These are phyloP conservation scores for Termitomyces eurrhizus DNA, from an alignment of 768 basidiomycete species.

Conservation along the genomic window DNA sequence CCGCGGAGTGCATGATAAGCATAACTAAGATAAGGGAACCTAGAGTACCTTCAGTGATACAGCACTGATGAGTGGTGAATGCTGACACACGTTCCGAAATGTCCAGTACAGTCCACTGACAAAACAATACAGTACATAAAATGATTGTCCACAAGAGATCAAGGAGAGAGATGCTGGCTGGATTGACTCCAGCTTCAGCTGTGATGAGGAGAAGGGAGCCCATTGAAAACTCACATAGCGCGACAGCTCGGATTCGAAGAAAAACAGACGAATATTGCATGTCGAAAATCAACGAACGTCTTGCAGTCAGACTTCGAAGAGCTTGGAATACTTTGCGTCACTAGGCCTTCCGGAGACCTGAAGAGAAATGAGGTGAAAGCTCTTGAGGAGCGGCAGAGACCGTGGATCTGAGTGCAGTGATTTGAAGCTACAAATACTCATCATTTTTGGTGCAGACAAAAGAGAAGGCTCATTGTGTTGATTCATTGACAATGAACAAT, in stretches of 20 bases:
- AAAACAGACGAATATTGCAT: slow-evolving; percentile 20
- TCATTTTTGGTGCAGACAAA: too few relatives aligned
- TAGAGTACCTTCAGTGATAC: slow-evolving; percentile 14
- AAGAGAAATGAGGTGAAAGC: not conserved
- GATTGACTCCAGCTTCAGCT: not conserved
- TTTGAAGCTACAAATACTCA: too few relatives aligned
- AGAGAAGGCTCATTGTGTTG: too few relatives aligned
- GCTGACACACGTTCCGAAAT: slow-evolving; percentile 37
- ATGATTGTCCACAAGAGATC: slow-evolving; percentile 47
- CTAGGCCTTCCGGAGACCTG: slow-evolving; percentile 11
- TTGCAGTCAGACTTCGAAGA: not conserved
- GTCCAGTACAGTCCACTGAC: slow-evolving; percentile 44
- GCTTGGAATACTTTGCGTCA: not conserved
- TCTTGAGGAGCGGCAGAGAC: too few relatives aligned
- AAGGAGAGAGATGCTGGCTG: slow-evolving; percentile 40
- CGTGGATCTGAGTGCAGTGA: not conserved
- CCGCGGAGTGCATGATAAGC: slow-evolving; percentile 35
- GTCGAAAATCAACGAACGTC: not conserved
- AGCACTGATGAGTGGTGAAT: not conserved
- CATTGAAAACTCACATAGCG: slow-evolving; percentile 19
- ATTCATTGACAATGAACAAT: too few relatives aligned
- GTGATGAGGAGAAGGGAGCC: not conserved
- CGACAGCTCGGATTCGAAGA: slow-evolving; percentile 16
- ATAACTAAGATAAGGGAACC: slow-evolving; percentile 44
- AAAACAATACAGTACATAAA: slow-evolving; percentile 41